These are phyloP conservation scores for Xylariaceae sp. DNA, from an alignment of 2,329 filamentous ascomycete species.

Conservation along the genomic window DNA sequence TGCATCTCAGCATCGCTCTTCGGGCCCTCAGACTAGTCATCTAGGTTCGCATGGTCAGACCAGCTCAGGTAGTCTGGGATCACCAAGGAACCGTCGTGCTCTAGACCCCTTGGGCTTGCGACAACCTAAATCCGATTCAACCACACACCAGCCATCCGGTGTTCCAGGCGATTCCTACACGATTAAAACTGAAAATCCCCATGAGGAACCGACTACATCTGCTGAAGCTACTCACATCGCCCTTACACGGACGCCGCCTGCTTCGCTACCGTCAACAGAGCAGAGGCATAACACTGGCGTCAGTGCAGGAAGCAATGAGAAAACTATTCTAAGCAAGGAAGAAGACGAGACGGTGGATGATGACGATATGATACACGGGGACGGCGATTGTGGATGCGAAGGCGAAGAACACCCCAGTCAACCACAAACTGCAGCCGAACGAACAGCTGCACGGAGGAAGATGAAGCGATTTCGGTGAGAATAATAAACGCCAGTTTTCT, in stretches of 20 bases:
- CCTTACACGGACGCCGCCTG: constrained; percentile 37
- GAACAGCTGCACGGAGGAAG: constrained; percentile 47
- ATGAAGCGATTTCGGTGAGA: constrained; percentile 75
- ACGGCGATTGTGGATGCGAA: constrained; percentile 34
- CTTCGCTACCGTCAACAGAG: constrained; percentile 35
- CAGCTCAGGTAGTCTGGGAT: constrained; percentile 27
- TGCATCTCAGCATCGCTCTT: constrained; percentile 34
- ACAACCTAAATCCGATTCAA: constrained; percentile 37
- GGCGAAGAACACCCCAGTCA: constrained; percentile 52
- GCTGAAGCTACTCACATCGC: constrained; percentile 37
- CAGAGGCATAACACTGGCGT: constrained; percentile 33
- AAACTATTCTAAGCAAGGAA: constrained; percentile 39
- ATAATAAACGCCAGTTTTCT: background rate
- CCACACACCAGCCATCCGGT: constrained; percentile 34
- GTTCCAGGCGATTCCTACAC: constrained; percentile 32
- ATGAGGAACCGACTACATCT: constrained; percentile 38
- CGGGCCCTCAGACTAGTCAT: constrained; percentile 36
- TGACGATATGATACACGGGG: constrained; percentile 47
- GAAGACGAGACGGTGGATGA: constrained; percentile 51
- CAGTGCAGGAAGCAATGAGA: constrained; percentile 35
- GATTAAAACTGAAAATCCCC: constrained; percentile 35
- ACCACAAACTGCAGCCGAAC: constrained; percentile 41
- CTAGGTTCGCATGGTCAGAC: constrained; percentile 61
- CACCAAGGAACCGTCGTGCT: constrained; percentile 33
- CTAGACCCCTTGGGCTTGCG: constrained; percentile 39